phyloP scores from a whole-genome alignment of 2,329 filamentous ascomycete genomes.

The Leptodontidium sp. region DNA sequence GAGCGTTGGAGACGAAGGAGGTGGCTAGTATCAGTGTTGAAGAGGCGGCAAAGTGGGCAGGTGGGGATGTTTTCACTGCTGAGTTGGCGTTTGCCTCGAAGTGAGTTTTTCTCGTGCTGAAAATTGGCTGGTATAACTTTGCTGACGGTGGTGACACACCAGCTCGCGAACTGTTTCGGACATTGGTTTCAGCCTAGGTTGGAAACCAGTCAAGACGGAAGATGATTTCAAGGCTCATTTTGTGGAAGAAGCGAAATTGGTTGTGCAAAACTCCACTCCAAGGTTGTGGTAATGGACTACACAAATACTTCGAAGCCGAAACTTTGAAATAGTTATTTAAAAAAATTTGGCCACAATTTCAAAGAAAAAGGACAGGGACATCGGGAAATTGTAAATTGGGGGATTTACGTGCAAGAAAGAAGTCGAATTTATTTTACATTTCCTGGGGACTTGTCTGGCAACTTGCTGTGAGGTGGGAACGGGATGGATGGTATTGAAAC shows the following conservation, averaged over 20 bases:
- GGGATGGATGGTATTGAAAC: too few relatives aligned
- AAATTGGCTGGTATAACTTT: background rate
- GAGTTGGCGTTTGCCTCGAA: conserved; percentile 49
- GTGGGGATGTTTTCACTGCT: conserved; percentile 33
- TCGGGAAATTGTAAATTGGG: too few relatives aligned
- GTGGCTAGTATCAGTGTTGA: conserved; percentile 38
- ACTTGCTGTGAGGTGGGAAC: too few relatives aligned
- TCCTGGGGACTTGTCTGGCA: too few relatives aligned
- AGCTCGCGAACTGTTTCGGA: background rate
- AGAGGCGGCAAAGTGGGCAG: conserved; percentile 40
- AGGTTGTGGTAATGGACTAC: too few relatives aligned
- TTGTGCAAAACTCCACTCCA: background rate
- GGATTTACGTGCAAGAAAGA: too few relatives aligned
- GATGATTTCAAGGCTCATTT: background rate
- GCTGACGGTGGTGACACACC: too few relatives aligned
- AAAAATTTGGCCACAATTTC: too few relatives aligned
- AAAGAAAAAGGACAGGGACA: too few relatives aligned
- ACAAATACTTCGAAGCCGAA: too few relatives aligned
- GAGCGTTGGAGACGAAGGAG: background rate
- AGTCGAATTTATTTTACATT: too few relatives aligned
- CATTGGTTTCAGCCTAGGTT: background rate
- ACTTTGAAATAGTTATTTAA: too few relatives aligned
- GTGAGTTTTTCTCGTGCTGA: conserved; percentile 21
- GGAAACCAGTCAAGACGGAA: background rate
- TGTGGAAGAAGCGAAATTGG: background rate